A percentile compares a stretch with the other conserved stretches of the same genome.
Evolutionary conservation across 2,329 filamentous ascomycete species (phyloP).

Genomic region (Penicillium sp.): DNA sequence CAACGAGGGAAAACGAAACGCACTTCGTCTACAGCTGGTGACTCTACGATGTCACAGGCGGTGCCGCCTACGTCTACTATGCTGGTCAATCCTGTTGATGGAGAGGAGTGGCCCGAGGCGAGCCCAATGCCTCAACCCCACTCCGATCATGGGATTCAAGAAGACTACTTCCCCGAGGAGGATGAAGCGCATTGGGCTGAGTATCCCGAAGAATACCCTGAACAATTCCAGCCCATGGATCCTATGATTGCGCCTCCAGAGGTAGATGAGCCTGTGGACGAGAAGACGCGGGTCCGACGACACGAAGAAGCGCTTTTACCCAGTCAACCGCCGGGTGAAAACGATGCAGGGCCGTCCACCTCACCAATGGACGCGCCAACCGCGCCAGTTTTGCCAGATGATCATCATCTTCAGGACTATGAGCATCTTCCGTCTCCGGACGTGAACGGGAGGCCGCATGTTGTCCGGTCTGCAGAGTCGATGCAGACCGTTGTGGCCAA

Average conservation of each 20-base stretch:
- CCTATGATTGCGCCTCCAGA: constrained; percentile 43
- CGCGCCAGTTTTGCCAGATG: constrained; percentile 46
- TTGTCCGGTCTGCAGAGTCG: constrained; percentile 32
- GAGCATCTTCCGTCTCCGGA: constrained; percentile 29
- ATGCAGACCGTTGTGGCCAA: constrained; percentile 33
- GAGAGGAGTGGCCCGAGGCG: constrained; percentile 32
- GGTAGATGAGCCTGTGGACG: constrained; percentile 67
- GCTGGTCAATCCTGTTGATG: constrained; percentile 20
- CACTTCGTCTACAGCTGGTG: constrained; percentile 29
- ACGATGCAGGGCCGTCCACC: constrained; percentile 50
- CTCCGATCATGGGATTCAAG: constrained; percentile 22
- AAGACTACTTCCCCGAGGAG: constrained; percentile 13
- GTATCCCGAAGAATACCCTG: constrained; percentile 28
- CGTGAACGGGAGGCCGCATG: constrained; percentile 21
- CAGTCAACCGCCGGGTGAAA: constrained; percentile 67
- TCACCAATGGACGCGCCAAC: constrained; percentile 41
- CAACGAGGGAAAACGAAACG: constrained; percentile 52
- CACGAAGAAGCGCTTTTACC: constrained; percentile 80
- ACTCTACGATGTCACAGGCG: constrained; percentile 29
- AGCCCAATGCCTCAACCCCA: constrained; percentile 20
- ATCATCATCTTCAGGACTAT: constrained; percentile 57
- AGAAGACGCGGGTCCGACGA: constrained; percentile 77
- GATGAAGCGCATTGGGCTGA: constrained; percentile 28
- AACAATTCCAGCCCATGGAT: constrained; percentile 25
- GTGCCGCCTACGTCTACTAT: constrained; percentile 9